Evolutionary conservation across 495 filamentous ascomycete species (phyloP).

Genomic region (Tricharina praecox): DNA sequence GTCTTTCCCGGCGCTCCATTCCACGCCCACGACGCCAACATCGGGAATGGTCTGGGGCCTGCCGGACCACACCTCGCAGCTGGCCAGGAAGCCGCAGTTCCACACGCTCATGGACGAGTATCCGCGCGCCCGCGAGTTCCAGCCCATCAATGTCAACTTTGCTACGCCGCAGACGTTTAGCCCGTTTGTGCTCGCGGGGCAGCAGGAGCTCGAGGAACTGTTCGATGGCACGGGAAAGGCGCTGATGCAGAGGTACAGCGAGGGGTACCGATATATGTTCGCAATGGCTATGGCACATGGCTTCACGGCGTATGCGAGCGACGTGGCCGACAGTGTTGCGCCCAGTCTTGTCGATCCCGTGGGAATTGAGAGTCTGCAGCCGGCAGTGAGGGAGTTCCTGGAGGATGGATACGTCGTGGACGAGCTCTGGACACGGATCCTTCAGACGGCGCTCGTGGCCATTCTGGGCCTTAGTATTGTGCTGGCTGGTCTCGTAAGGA

Average conservation of each 20-base stretch:
- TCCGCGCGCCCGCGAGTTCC: background rate
- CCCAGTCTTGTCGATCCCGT: too few relatives aligned
- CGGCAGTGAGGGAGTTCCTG: too few relatives aligned
- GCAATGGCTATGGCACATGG: too few relatives aligned
- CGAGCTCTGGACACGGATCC: background rate
- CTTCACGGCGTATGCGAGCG: too few relatives aligned
- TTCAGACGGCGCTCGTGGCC: background rate
- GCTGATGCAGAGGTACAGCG: background rate
- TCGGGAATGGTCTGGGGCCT: background rate
- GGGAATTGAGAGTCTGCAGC: too few relatives aligned
- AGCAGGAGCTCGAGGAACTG: background rate
- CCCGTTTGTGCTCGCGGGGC: background rate
- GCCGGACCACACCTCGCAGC: background rate
- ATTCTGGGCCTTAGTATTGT: background rate
- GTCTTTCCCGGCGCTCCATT: background rate
- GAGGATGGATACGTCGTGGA: conserved; percentile 1
- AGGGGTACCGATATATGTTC: background rate
- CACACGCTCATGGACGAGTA: background rate
- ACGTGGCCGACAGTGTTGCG: too few relatives aligned
- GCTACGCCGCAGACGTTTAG: background rate
- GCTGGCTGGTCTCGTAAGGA: background rate
- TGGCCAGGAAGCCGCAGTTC: background rate
- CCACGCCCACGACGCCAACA: background rate
- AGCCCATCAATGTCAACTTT: background rate
- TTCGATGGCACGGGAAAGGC: background rate